These are phyloP conservation scores for Primulina tabacum DNA, from an alignment of 257 asterid genomes.

Conservation along the genomic window DNA sequence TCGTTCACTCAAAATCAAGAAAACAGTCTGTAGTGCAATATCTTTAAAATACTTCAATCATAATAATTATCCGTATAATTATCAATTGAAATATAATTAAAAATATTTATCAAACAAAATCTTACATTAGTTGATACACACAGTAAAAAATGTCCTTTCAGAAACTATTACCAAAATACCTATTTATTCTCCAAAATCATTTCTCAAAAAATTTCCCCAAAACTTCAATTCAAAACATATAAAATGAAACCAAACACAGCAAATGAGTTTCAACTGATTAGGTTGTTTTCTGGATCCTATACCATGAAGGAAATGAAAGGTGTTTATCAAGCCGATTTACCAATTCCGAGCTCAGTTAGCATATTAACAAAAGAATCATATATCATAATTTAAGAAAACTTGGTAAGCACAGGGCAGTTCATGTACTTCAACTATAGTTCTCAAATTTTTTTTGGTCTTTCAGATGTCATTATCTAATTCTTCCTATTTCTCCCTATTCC, in stretches of 20 bases:
- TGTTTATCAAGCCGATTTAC: not conserved
- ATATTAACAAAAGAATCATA: conserved; percentile 18
- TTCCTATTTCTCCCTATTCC: not conserved
- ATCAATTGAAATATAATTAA: not conserved
- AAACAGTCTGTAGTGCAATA: not conserved
- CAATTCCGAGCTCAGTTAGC: not conserved
- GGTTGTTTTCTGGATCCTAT: not conserved
- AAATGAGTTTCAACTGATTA: not conserved
- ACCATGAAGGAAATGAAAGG: not conserved
- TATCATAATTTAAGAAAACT: conserved; percentile 15
- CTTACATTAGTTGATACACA: too few relatives aligned
- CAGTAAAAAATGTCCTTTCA: not conserved
- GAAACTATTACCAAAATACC: not conserved
- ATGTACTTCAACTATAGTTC: not conserved
- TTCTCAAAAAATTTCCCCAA: not conserved
- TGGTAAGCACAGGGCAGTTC: not conserved
- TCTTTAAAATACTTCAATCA: not conserved
- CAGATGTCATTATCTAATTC: not conserved
- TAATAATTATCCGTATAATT: not conserved
- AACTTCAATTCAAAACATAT: not conserved
- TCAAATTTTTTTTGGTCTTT: not conserved
- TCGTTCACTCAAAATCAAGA: not conserved
- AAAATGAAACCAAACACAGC: not conserved
- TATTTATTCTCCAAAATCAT: not conserved
- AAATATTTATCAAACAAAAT: not conserved